Conservation (phyloP, 2,329 filamentous ascomycete species). For the Cordyceps fumosorosea region DNA sequence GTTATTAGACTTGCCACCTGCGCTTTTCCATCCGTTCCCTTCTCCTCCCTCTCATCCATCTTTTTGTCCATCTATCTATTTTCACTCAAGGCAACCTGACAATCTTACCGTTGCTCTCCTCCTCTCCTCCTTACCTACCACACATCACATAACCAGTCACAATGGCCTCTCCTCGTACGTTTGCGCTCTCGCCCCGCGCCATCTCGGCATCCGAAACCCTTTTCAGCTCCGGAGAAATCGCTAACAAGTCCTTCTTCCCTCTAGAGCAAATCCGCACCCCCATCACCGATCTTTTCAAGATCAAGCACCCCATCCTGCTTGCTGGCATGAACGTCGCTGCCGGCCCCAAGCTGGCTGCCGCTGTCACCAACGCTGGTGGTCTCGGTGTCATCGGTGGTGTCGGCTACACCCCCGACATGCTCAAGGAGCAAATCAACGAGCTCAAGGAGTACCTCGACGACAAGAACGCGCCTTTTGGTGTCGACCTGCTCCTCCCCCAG, state of each 20-base stretch:
- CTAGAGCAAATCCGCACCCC: slow-evolving; percentile 68
- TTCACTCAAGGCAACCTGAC: not conserved
- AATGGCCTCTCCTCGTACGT: slow-evolving; percentile 13
- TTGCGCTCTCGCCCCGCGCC: not conserved
- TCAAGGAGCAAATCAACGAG: slow-evolving; percentile 89
- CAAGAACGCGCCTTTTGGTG: slow-evolving; percentile 92
- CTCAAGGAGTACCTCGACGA: slow-evolving; percentile 81
- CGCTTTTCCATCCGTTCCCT: not conserved
- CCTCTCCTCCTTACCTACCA: not conserved
- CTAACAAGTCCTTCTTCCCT: slow-evolving; percentile 10
- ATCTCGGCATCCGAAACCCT: not conserved
- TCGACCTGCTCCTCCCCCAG: slow-evolving; percentile 88
- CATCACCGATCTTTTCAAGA: slow-evolving; percentile 92
- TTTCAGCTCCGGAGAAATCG: not conserved
- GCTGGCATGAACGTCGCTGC: slow-evolving; percentile 99
- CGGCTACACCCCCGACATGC: slow-evolving; percentile 95
- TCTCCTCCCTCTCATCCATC: slow-evolving; percentile 13
- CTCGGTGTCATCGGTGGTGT: slow-evolving; percentile 94
- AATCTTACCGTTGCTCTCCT: not conserved
- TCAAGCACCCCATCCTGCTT: slow-evolving; percentile 92
- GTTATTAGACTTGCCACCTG: slow-evolving; percentile 8
- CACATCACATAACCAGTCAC: slow-evolving; percentile 6
- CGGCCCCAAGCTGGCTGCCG: slow-evolving; percentile 90
- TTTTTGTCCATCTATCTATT: slow-evolving; percentile 13
- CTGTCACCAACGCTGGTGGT: slow-evolving; percentile 94